Conservation (phyloP, 805 yeast genomes). For the Kodamaea sagamina region DNA sequence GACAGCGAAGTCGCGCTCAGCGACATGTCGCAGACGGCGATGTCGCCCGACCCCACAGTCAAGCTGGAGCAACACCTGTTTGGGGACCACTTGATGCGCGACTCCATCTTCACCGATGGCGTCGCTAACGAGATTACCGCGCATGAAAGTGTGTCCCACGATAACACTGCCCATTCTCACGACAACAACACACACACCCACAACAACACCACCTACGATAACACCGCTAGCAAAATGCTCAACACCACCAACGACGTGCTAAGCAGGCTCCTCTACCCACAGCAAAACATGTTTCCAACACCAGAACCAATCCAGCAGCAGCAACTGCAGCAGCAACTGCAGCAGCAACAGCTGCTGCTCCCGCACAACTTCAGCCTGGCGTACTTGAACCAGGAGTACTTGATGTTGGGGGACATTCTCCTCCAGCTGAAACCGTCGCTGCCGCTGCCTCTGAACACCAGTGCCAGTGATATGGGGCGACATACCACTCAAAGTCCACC, state of each 20-base stretch:
- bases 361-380: conserved; percentile 38
- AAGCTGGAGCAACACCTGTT: conserved; percentile 2
- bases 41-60: neutral
- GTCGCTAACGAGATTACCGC: neutral
- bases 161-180: no score
- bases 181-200: no score
- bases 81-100: neutral
- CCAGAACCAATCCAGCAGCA: neutral
- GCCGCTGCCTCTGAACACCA: conserved; percentile 40
- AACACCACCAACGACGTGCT: conserved; percentile 21
- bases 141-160: no score
- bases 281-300: no score
- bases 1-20: neutral
- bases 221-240: conserved; percentile 18
- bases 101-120: neutral
- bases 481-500: conserved; percentile 10
- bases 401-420: conserved; percentile 52
- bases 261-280: conserved; percentile 18
- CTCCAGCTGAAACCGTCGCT: conserved; percentile 41
- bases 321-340: conserved; percentile 18
- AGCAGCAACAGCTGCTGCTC: conserved; percentile 14
- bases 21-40: conserved; percentile 1
- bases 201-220: no score
- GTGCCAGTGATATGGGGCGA: conserved; percentile 18
- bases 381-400: conserved; percentile 52